Evolutionary conservation across 2,329 filamentous ascomycete species (phyloP).

Genomic region (Endoconidiophora laricicola): DNA sequence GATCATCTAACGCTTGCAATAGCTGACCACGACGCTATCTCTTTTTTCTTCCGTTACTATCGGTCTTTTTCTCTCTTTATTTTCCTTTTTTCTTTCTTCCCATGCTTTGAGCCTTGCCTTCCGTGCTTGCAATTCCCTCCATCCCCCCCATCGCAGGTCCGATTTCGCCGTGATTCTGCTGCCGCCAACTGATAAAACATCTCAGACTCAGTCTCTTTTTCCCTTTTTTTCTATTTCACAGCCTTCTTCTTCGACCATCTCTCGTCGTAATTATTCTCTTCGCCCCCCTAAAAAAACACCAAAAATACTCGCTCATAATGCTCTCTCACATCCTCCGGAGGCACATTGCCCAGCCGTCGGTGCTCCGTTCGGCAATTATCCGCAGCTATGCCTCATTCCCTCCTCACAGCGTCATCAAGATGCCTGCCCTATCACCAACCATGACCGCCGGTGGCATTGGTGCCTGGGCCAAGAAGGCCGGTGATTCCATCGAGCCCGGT

Average conservation of each 20-base stretch:
- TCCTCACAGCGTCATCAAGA: constrained; percentile 85
- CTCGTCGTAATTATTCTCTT: not conserved
- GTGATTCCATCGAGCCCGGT: constrained; percentile 72
- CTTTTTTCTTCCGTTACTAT: constrained; percentile 3
- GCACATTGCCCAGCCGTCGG: constrained; percentile 13
- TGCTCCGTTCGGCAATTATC: constrained; percentile 34
- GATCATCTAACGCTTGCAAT: not conserved
- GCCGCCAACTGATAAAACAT: not conserved
- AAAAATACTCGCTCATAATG: constrained; percentile 8
- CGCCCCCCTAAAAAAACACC: constrained; percentile 1
- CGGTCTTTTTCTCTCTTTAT: constrained; percentile 2
- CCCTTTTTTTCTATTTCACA: not conserved
- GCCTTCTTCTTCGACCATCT: not conserved
- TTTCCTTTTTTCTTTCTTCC: constrained; percentile 2
- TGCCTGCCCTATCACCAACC: constrained; percentile 94
- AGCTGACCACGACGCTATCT: no score
- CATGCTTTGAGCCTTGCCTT: constrained; percentile 2
- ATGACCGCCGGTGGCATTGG: constrained; percentile 97
- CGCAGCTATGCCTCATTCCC: constrained; percentile 72
- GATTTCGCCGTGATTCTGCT: constrained; percentile 10
- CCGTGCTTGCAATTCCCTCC: constrained; percentile 1
- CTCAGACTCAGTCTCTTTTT: constrained; percentile 1
- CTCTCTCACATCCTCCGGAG: constrained; percentile 12
- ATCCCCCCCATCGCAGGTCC: constrained; percentile 8
- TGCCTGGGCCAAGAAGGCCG: constrained; percentile 92